These are phyloP conservation scores for Irpex lacteus DNA, from an alignment of 1,284 basidiomycete genomes.

Conservation along the genomic window DNA sequence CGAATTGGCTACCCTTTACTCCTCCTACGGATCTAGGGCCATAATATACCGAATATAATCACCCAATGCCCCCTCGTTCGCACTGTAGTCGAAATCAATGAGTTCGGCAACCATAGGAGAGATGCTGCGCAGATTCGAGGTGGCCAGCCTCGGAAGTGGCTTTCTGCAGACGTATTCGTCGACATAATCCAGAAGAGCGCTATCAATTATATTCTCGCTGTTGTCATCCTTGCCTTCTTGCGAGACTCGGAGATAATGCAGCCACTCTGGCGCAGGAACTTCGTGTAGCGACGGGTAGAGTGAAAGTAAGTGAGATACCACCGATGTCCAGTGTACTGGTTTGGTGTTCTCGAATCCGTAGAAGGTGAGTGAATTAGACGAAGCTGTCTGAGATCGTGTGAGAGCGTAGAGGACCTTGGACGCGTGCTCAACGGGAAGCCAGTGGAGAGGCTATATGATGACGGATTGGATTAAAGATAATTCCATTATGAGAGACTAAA, in stretches of 20 bases:
- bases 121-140: neutral
- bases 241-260: neutral
- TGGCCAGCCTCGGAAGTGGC: neutral
- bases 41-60: neutral
- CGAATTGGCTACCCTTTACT: too few species aligned
- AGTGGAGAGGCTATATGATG: neutral
- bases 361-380: neutral
- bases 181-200: neutral
- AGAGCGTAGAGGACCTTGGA: neutral
- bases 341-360: constrained; percentile 1
- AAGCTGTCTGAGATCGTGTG: neutral
- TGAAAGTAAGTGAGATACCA: neutral
- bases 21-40: too few species aligned
- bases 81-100: neutral
- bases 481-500: neutral
- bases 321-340: neutral
- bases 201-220: neutral
- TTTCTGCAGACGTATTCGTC: neutral
- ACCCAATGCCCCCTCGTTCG: neutral
- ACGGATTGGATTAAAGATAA: neutral
- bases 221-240: neutral
- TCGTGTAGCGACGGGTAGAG: neutral
- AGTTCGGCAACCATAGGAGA: neutral
- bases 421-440: neutral
- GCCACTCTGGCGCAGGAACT: neutral